Evolutionary conservation across 345 rosid species (phyloP).

Genomic region (Excoecaria agallocha): DNA sequence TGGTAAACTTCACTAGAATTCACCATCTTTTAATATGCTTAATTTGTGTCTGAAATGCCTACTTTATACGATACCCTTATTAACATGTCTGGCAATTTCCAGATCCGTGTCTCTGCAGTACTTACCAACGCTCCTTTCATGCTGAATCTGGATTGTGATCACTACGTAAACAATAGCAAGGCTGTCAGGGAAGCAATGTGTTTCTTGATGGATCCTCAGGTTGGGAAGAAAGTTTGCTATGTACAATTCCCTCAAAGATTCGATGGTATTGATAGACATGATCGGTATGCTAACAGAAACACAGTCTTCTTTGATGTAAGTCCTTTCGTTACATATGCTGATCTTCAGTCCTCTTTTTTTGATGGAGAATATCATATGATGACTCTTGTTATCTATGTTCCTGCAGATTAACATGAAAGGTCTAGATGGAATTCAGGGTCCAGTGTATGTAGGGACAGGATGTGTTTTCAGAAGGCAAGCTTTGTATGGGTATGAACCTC

Average conservation of each 20-base stretch:
- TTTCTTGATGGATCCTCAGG: constrained; percentile 37
- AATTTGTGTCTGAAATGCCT: not conserved
- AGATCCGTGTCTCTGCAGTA: constrained; percentile 33
- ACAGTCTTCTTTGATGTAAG: constrained; percentile 37
- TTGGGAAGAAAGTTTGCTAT: constrained; percentile 33
- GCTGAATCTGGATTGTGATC: constrained; percentile 38
- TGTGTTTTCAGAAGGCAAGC: constrained; percentile 36
- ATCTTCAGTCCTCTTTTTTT: not conserved
- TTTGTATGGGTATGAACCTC: constrained; percentile 30
- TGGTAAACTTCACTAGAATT: constrained; percentile 38
- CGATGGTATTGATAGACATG: constrained; percentile 33
- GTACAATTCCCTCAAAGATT: constrained; percentile 36
- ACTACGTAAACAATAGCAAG: constrained; percentile 34
- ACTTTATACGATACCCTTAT: too few relatives aligned
- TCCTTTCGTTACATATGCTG: not conserved
- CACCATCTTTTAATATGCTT: not conserved
- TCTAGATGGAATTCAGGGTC: constrained; percentile 36
- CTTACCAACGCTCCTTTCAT: constrained; percentile 39
- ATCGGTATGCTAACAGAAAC: constrained; percentile 38
- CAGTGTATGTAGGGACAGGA: constrained; percentile 37
- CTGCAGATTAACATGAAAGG: constrained; percentile 41
- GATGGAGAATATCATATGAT: not conserved
- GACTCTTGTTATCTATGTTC: constrained; percentile 1
- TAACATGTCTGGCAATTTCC: constrained; percentile 19
- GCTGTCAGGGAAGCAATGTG: constrained; percentile 37